phyloP scores from a whole-genome alignment of 345 rosid genomes.

The Eutrema heterophyllum region DNA sequence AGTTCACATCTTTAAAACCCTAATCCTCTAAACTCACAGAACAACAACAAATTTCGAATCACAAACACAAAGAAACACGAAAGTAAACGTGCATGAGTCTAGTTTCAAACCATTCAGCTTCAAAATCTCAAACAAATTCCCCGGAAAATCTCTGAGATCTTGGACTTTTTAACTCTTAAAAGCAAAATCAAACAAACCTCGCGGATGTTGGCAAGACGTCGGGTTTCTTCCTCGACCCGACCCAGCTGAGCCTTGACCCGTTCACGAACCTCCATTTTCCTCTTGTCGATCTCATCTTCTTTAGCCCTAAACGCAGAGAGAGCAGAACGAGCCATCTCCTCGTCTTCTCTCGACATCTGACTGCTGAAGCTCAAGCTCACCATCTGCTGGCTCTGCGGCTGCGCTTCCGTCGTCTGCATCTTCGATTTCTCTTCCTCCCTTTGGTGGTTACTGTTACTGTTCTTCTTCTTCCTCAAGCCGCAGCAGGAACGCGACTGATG shows the following conservation, averaged over 20 bases:
- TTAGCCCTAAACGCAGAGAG: constrained; percentile 88
- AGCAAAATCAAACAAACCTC: constrained; percentile 42
- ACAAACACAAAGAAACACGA: neutral
- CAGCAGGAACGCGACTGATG: constrained; percentile 30
- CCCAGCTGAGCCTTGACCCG: constrained; percentile 76
- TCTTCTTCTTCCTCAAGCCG: constrained; percentile 31
- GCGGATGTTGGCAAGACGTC: constrained; percentile 77
- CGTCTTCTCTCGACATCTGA: constrained; percentile 86
- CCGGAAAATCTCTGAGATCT: constrained; percentile 6
- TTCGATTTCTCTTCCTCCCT: constrained; percentile 20
- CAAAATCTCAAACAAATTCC: neutral
- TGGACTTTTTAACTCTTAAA: neutral
- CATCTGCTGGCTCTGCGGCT: constrained; percentile 33
- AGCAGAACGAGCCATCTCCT: constrained; percentile 89
- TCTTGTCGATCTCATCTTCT: constrained; percentile 95
- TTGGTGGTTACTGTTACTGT: neutral
- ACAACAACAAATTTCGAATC: neutral
- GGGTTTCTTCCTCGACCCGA: constrained; percentile 81
- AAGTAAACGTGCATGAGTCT: neutral
- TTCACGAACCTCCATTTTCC: constrained; percentile 82
- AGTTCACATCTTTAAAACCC: constrained; percentile 17
- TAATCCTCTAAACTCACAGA: neutral
- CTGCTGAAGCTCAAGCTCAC: constrained; percentile 77
- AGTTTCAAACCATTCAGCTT: neutral
- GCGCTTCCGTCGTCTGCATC: constrained; percentile 33